A percentile compares a stretch with the other conserved stretches of the same genome.
Conservation (phyloP, 441 rosid species). For the Populus hybrid region DNA sequence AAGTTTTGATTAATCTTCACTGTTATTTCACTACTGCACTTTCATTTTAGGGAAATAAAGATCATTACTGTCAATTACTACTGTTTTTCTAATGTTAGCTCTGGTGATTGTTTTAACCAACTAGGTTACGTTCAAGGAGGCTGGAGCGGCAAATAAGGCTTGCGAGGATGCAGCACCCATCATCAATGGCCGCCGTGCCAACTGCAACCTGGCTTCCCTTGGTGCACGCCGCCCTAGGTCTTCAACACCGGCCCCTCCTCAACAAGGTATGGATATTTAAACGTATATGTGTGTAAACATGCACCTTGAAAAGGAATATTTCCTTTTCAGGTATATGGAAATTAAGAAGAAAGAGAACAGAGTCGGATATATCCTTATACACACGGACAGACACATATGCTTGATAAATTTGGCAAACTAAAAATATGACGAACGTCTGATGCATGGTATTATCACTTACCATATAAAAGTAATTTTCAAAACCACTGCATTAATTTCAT, state of each 20-base stretch:
- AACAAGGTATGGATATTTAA: conserved; percentile 43
- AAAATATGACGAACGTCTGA: no score
- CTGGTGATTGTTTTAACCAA: background rate
- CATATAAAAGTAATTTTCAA: no score
- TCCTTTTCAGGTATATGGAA: background rate
- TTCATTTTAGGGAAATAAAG: no score
- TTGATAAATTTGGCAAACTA: no score
- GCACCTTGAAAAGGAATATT: background rate
- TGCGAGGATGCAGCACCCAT: conserved; percentile 80
- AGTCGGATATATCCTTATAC: no score
- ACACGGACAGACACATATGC: no score
- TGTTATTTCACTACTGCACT: no score
- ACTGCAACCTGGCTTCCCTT: conserved; percentile 86
- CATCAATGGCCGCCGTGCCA: conserved; percentile 89
- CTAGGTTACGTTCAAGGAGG: conserved; percentile 87
- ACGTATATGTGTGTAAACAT: background rate
- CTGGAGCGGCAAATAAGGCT: conserved; percentile 74
- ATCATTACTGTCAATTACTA: no score
- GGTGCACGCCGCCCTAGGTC: conserved; percentile 78
- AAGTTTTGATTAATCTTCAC: background rate
- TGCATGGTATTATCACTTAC: no score
- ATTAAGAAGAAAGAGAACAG: background rate
- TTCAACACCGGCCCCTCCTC: conserved; percentile 40
- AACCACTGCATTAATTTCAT: no score
- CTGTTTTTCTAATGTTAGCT: background rate